Conservation (phyloP, 2,329 filamentous ascomycete species). For the Fusarium newnesense region DNA sequence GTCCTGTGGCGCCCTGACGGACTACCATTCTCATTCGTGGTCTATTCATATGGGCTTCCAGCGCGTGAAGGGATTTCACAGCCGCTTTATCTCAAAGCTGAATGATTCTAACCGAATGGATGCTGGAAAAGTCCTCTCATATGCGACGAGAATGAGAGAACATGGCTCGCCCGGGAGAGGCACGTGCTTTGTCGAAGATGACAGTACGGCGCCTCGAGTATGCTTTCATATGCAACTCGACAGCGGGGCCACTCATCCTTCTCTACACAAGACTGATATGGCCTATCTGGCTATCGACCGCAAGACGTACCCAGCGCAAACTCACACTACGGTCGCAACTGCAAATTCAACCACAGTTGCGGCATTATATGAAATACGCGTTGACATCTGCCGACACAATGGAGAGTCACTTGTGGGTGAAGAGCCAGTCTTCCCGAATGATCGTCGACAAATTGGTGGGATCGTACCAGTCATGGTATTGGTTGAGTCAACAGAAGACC, state of each 20-base stretch:
- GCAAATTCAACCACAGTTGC: slow-evolving; percentile 19
- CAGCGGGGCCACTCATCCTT: slow-evolving; percentile 38
- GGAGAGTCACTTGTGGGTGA: slow-evolving; percentile 40
- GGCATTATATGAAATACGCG: slow-evolving; percentile 39
- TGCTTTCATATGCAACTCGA: slow-evolving; percentile 44
- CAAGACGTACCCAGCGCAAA: slow-evolving; percentile 35
- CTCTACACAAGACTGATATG: slow-evolving; percentile 34
- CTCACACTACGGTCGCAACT: slow-evolving; percentile 25
- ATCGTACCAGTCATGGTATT: slow-evolving; percentile 41
- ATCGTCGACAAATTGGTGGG: slow-evolving; percentile 39
- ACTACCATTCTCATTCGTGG: slow-evolving; percentile 12
- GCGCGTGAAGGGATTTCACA: slow-evolving; percentile 37
- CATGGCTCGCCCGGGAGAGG: background rate
- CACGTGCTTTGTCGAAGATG: slow-evolving; percentile 25
- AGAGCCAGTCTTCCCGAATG: slow-evolving; percentile 37
- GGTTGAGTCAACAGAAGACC: slow-evolving; percentile 1
- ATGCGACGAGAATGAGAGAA: slow-evolving; percentile 22
- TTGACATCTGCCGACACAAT: slow-evolving; percentile 41
- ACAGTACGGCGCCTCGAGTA: slow-evolving; percentile 19
- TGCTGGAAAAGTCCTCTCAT: slow-evolving; percentile 28
- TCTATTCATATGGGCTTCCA: slow-evolving; percentile 44
- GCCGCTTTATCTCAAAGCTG: slow-evolving; percentile 9
- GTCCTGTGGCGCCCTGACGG: background rate
- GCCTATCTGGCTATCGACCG: slow-evolving; percentile 34
- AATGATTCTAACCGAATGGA: background rate